Percentiles rank a stretch among this genome's conserved stretches.
phyloP scores from a whole-genome alignment of 768 basidiomycete genomes.

The Phylloporus arenicola region DNA sequence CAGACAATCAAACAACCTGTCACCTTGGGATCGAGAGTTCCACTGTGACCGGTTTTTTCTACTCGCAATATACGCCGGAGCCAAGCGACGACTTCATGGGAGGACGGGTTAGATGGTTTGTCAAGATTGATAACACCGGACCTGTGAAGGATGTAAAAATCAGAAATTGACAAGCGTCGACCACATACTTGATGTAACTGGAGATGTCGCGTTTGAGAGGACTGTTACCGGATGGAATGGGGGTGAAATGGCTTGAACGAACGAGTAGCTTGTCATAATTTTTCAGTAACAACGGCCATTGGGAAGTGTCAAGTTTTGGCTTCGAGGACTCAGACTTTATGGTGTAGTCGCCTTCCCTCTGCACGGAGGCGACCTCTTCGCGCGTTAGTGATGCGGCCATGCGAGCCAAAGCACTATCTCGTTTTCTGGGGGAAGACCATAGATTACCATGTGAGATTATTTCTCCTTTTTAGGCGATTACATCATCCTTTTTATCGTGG shows the following conservation, averaged over 20 bases:
- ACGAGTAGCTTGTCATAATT: slow-evolving; percentile 97
- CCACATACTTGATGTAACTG: slow-evolving; percentile 80
- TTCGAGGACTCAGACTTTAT: slow-evolving; percentile 74
- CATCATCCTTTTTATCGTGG: slow-evolving; percentile 10
- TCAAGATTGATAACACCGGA: slow-evolving; percentile 99
- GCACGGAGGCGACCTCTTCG: slow-evolving; percentile 68
- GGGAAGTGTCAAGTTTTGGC: slow-evolving; percentile 85
- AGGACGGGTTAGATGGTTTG: slow-evolving; percentile 98
- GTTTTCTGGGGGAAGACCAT: neutral
- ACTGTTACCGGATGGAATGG: slow-evolving; percentile 89
- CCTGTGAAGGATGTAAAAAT: slow-evolving; percentile 37
- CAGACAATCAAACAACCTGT: slow-evolving; percentile 99
- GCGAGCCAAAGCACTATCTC: neutral
- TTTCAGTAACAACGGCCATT: slow-evolving; percentile 97
- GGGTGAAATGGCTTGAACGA: slow-evolving; percentile 95
- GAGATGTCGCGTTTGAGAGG: slow-evolving; percentile 93
- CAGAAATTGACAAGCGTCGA: neutral
- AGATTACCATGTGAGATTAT: slow-evolving; percentile 19
- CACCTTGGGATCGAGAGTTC: slow-evolving; percentile 98
- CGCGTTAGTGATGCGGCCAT: slow-evolving; percentile 42
- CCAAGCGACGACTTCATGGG: slow-evolving; percentile 99
- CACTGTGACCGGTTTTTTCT: slow-evolving; percentile 98
- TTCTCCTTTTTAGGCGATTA: slow-evolving; percentile 12
- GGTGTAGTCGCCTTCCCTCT: slow-evolving; percentile 67
- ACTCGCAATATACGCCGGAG: slow-evolving; percentile 91